Evolutionary conservation across 164 flowering plant genomes (phyloP), one percentile per base, ranked within the genome.

Genomic region (Tinospora cordifolia): DNA sequence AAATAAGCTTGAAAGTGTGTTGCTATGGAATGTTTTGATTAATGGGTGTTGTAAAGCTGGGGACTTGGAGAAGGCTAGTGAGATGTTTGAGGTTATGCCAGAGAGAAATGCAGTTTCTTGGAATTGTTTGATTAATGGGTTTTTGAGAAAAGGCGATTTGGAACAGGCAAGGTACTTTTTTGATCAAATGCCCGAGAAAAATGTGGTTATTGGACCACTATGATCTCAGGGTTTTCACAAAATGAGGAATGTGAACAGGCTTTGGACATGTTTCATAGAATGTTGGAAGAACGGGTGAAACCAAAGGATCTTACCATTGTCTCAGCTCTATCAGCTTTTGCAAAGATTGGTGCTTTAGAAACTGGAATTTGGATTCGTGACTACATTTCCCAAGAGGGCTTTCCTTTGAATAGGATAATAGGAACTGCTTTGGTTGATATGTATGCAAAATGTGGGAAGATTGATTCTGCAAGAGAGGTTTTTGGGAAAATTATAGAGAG

Each of bases 361-460:
- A 63, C 81, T 19, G 86, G 88, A 47, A 68, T 60, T 44, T 47
- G 80, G 21, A 77, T 83, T 27, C 83, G 84, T 47, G 34, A 74
- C 21, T 83, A 81, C 79, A 14, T 84, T 69, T 66, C 24, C 10
- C 9, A 22, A 30, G 77, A 77, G 27, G 78, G 79, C 10, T 78
- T 82, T 24, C 62, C 25, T 71, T 51, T 82, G 70, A 82, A 77
- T 30, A 69, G 63, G 66, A 76, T 57, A 24, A 38, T 65, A 39
- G 87, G 87, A 11, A 87, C 85, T 82, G 87, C 79, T 5, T 77
- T 91, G 38, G 79, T 89, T 15, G 97, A 91, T 79, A 91, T 89
- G 97, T 89, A 88, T 78, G 89, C 93, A 34, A 89, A 88, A 70
- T 86, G 91, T 77, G 94, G 90, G 44, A 74, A 75, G 65, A 75